Percentiles rank a stretch among this genome's conserved stretches.
phyloP scores from a whole-genome alignment of 1,284 basidiomycete species.

The Lignosus rhinocerotis region DNA sequence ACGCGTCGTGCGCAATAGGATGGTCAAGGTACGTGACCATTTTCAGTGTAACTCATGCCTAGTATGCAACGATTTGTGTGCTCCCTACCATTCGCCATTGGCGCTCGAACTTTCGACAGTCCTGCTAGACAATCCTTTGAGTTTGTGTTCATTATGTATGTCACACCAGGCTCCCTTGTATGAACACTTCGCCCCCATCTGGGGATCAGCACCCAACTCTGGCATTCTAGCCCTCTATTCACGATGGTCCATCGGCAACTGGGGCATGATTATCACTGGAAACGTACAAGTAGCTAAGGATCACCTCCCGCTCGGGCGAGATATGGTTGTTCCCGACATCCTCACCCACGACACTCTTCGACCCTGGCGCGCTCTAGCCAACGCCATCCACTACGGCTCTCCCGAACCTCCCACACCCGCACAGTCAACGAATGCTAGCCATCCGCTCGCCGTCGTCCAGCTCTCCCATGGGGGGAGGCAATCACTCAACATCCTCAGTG shows the following conservation, averaged over 20 bases:
- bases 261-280: slow-evolving; percentile 91
- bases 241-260: slow-evolving; percentile 75
- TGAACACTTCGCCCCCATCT: slow-evolving; percentile 72
- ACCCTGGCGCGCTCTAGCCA: slow-evolving; percentile 56
- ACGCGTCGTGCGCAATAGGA: slow-evolving; percentile 22
- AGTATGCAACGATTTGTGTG: neutral
- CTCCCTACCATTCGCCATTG: neutral
- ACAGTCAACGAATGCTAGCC: neutral
- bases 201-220: slow-evolving; percentile 73
- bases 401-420: neutral
- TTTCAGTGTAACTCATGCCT: neutral
- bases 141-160: neutral
- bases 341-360: slow-evolving; percentile 43
- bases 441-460: slow-evolving; percentile 72
- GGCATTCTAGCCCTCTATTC: slow-evolving; percentile 71
- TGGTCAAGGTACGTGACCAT: slow-evolving; percentile 25
- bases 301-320: slow-evolving; percentile 82
- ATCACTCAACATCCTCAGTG: slow-evolving; percentile 72
- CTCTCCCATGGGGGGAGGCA: slow-evolving; percentile 88
- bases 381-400: slow-evolving; percentile 46
- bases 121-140: too few relatives aligned
- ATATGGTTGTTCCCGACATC: slow-evolving; percentile 62
- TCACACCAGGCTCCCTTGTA: slow-evolving; percentile 75
- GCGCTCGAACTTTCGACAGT: neutral
- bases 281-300: slow-evolving; percentile 78